Evolutionary conservation across 768 basidiomycete species (phyloP), one percentile per base, ranked within the genome.

Genomic region (Termitomyces sp.): DNA sequence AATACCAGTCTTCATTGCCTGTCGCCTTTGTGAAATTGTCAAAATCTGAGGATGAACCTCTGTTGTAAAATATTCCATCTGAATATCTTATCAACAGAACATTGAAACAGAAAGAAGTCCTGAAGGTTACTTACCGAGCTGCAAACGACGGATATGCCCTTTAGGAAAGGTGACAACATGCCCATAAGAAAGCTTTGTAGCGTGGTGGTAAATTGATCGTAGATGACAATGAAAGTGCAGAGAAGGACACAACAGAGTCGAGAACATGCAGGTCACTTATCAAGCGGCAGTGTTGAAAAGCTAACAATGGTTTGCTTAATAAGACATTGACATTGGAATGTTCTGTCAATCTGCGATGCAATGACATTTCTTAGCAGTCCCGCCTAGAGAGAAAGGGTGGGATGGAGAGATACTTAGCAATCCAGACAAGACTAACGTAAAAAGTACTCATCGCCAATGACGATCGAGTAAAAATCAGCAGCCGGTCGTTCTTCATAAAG

Each of bases 1-100:
- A 69, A 34, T 68, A 69, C 69, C 69, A 70, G 1, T 69, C 69
- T 32, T 50, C n/a, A 56, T 70, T 69, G 1, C 61, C 63, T 8
- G 66, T 65, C 14, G 64, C 44, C 10, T 21, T 49, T 16, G 69
- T 67, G 27, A 60, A 66, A 12, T 65, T 59, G 56, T 71, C 61
- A 8, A 51, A 71, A 52, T 71, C 69, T 14, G 67, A 65, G 10
- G 56, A 55, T 1, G 66, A 61, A 0, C 67, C 66, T 43, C 68
- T 58, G 3, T 62, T 66, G 56, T 67, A 69, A 28, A 58, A 45
- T 64, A 70, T 61, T 16, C 48, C 50, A 54, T 67, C 65, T 69
- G 19, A n/a, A 14, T 11, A 23, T 45, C 21, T 19, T 5, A 27
- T 39, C 28, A 25, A 39, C 3, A 12, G 37, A 12, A 12, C 23